phyloP scores from a whole-genome alignment of 1,139 yeast genomes.

The Yueomyces sp. region DNA sequence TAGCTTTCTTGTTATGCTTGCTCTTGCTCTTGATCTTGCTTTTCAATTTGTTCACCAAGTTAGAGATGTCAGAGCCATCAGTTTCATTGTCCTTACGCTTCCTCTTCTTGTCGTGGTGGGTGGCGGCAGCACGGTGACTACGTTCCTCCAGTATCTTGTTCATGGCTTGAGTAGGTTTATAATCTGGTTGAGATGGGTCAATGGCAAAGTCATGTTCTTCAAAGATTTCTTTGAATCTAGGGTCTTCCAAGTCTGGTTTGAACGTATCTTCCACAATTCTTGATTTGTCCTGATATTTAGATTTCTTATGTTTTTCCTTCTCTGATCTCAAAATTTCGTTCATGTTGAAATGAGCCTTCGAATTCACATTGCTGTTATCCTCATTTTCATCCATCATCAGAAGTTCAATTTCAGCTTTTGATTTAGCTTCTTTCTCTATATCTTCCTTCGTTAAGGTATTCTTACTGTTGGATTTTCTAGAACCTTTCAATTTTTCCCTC shows the following conservation, averaged over 20 bases:
- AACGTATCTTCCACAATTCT: conserved; percentile 50
- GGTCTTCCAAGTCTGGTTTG: conserved; percentile 58
- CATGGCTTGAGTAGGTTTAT: conserved; percentile 80
- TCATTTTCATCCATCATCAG: conserved; percentile 60
- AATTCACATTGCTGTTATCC: conserved; percentile 27
- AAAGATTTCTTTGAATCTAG: conserved; percentile 78
- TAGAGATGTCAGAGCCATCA: background rate
- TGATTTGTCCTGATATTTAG: conserved; percentile 41
- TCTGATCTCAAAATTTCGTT: conserved; percentile 65
- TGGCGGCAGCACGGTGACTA: conserved; percentile 33
- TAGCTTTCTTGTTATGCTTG: background rate
- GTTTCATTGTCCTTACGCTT: background rate
- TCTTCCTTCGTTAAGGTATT: conserved; percentile 5
- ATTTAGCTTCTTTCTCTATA: conserved; percentile 26
- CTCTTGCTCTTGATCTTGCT: conserved; percentile 1
- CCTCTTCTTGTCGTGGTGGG: background rate
- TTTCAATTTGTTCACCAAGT: conserved; percentile 2
- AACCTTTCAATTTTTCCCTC: conserved; percentile 21
- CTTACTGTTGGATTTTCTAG: conserved; percentile 11
- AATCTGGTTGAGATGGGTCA: conserved; percentile 81
- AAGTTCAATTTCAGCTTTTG: conserved; percentile 62
- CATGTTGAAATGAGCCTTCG: conserved; percentile 58
- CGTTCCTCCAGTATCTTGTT: conserved; percentile 67
- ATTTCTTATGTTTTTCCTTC: conserved; percentile 38
- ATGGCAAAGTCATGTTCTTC: conserved; percentile 87